These are phyloP conservation scores for Fistulifera solaris DNA, from an alignment of 108 stramenopile species.

Conservation along the genomic window DNA sequence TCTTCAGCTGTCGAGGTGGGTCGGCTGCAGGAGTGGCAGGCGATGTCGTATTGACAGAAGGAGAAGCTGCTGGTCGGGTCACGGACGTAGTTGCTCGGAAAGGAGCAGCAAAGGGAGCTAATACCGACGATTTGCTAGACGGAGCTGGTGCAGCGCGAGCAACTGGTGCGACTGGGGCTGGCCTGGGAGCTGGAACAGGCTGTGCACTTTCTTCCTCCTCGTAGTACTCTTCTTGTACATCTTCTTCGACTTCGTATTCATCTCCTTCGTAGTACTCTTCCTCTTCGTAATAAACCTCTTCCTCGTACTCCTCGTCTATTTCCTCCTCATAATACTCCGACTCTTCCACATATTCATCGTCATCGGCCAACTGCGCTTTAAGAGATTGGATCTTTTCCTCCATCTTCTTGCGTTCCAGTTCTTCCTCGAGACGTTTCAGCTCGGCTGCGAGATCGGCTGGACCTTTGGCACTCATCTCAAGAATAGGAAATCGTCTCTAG, in stretches of 20 bases:
- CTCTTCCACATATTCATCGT: slow-evolving; percentile 1
- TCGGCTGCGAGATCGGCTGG: neutral
- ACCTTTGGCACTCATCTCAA: too few relatives aligned
- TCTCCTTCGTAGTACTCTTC: slow-evolving; percentile 4
- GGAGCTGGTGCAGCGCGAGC: neutral
- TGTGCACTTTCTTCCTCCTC: slow-evolving; percentile 4
- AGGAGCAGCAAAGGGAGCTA: neutral
- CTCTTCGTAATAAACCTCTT: slow-evolving; percentile 7
- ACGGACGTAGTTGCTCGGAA: neutral
- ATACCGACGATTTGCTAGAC: neutral
- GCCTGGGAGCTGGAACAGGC: neutral
- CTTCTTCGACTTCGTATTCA: slow-evolving; percentile 7
- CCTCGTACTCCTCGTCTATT: slow-evolving; percentile 6
- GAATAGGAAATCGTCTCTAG: too few relatives aligned
- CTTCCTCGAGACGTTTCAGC: neutral
- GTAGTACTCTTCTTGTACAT: slow-evolving; percentile 1
- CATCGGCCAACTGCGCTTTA: neutral
- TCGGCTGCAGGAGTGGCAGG: neutral
- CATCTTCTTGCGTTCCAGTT: neutral
- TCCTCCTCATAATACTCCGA: slow-evolving; percentile 2
- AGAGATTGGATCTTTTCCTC: neutral
- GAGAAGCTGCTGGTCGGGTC: neutral
- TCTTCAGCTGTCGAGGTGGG: neutral
- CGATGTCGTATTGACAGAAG: neutral
- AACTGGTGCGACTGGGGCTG: neutral